Conservation (phyloP, 202 grass and related monocot species). For the Alloteropsis angusta region DNA sequence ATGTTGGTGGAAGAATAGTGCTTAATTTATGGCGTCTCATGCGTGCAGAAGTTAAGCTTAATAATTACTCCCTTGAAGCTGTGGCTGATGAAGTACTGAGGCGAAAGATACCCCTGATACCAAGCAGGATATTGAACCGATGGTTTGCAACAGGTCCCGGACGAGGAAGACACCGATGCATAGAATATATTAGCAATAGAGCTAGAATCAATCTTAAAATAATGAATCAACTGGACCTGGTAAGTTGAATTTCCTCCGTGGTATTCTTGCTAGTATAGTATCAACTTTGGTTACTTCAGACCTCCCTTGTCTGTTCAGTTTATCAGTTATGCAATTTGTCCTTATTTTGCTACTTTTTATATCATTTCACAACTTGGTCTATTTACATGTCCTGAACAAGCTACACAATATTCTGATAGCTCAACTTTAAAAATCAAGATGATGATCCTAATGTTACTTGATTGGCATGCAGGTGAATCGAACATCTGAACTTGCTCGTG, state of each 20-base stretch:
- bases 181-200: constrained; percentile 61
- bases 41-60: constrained; percentile 89
- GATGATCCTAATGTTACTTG: constrained; percentile 8
- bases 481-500: constrained; percentile 95
- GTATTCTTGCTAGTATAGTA: constrained; percentile 19
- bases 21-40: constrained; percentile 93
- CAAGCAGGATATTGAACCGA: constrained; percentile 64
- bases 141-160: constrained; percentile 78
- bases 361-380: constrained; percentile 17
- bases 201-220: constrained; percentile 76
- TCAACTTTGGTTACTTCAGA: constrained; percentile 3
- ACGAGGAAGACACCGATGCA: constrained; percentile 57
- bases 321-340: constrained; percentile 5
- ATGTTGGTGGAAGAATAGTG: constrained; percentile 85
- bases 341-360: background rate
- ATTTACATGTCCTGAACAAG: constrained; percentile 5
- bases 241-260: constrained; percentile 31
- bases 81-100: constrained; percentile 88
- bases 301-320: background rate
- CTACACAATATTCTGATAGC: background rate
- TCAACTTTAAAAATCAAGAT: background rate
- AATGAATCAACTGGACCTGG: constrained; percentile 86
- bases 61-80: constrained; percentile 77
- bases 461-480: constrained; percentile 73
- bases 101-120: constrained; percentile 71